Percentiles rank a stretch among this genome's conserved stretches.
These are phyloP conservation scores for Paecilomyces formosus DNA, from an alignment of 2,329 filamentous ascomycete species.

Conservation along the genomic window DNA sequence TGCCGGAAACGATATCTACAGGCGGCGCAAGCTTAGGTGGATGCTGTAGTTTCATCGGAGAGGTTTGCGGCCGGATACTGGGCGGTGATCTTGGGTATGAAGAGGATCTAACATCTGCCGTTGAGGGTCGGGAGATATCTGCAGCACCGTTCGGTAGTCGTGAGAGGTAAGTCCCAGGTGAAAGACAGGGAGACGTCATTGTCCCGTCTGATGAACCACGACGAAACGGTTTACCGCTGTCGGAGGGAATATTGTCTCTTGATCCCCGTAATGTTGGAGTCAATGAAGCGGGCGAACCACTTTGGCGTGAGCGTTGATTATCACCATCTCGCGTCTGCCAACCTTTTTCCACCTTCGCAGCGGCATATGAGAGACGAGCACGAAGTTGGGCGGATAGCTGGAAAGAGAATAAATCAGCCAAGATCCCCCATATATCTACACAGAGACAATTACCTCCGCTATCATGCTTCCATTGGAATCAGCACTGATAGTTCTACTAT, in stretches of 20 bases:
- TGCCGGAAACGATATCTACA: slow-evolving; percentile 32
- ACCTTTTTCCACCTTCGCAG: slow-evolving; percentile 85
- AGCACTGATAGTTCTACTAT: slow-evolving; percentile 66
- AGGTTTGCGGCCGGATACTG: slow-evolving; percentile 6
- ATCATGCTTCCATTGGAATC: slow-evolving; percentile 63
- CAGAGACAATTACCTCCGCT: slow-evolving; percentile 56
- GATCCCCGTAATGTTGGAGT: slow-evolving; percentile 49
- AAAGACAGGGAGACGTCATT: slow-evolving; percentile 14
- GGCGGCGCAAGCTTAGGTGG: slow-evolving; percentile 36
- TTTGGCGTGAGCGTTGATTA: slow-evolving; percentile 64
- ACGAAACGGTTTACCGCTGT: slow-evolving; percentile 17
- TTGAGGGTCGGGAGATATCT: neutral
- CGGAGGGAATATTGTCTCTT: slow-evolving; percentile 49
- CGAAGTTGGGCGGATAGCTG: slow-evolving; percentile 73
- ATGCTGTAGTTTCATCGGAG: slow-evolving; percentile 11
- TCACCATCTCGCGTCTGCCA: slow-evolving; percentile 69
- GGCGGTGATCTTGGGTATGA: neutral
- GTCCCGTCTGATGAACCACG: slow-evolving; percentile 16
- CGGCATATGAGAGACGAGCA: slow-evolving; percentile 82
- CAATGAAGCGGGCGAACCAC: slow-evolving; percentile 54
- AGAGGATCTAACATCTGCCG: neutral
- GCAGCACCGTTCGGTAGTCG: neutral
- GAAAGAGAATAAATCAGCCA: slow-evolving; percentile 14
- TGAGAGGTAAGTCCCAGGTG: slow-evolving; percentile 4
- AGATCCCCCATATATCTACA: slow-evolving; percentile 7